phyloP scores from a whole-genome alignment of 805 yeast species.

The Zygoascus flipseniorum region DNA sequence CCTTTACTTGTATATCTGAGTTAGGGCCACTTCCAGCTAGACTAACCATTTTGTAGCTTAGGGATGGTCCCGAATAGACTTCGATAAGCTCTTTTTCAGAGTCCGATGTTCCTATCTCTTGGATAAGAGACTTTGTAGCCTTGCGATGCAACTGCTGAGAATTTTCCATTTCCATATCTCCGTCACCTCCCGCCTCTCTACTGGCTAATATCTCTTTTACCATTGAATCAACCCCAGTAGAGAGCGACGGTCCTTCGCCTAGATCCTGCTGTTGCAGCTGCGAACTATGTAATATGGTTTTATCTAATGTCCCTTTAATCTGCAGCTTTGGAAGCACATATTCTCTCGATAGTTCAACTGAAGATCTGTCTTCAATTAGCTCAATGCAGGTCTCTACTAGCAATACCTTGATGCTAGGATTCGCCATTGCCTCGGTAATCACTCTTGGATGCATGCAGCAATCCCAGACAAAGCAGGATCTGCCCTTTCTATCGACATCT shows the following conservation, averaged over 20 bases:
- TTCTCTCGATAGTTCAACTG: conserved; percentile 52
- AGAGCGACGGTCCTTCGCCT: background rate
- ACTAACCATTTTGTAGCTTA: background rate
- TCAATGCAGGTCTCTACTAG: conserved; percentile 80
- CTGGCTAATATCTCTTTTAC: background rate
- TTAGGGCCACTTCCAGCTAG: background rate
- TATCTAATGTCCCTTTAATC: conserved; percentile 53
- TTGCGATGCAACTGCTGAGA: background rate
- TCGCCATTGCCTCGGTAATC: conserved; percentile 51
- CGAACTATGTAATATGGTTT: conserved; percentile 26
- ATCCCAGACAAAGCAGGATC: conserved; percentile 57
- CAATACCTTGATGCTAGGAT: conserved; percentile 52
- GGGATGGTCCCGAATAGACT: background rate
- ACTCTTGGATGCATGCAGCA: conserved; percentile 66
- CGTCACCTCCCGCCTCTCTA: background rate
- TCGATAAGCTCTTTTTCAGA: background rate
- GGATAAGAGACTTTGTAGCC: conserved; percentile 4
- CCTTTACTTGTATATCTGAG: background rate
- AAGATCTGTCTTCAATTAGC: conserved; percentile 52
- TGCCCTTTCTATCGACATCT: conserved; percentile 60
- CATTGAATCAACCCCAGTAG: background rate
- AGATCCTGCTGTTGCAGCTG: background rate
- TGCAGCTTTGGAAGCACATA: conserved; percentile 60
- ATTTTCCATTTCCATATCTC: background rate
- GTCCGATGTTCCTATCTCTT: conserved; percentile 7